Percentiles rank a stretch among this genome's conserved stretches.
These are phyloP conservation scores for Phytopythium helicoides DNA, from an alignment of 352 stramenopile genomes.

Conservation along the genomic window DNA sequence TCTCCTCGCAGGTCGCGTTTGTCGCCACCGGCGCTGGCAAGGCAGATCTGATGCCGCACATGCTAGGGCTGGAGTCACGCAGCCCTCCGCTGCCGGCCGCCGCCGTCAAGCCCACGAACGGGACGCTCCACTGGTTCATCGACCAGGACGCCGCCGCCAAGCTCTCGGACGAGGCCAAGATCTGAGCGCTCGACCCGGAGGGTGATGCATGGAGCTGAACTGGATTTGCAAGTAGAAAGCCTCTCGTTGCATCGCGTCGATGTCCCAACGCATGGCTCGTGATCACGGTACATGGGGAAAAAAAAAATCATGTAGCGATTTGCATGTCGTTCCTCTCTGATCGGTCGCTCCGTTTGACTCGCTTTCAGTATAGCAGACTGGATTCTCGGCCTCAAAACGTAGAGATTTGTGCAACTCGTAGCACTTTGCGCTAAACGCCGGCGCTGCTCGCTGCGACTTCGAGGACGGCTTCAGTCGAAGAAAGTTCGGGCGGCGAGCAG, in stretches of 20 bases:
- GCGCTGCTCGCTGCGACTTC: too few species aligned
- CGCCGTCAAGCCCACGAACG: constrained; percentile 64
- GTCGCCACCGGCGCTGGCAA: constrained; percentile 89
- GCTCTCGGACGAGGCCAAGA: constrained; percentile 37
- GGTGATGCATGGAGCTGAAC: too few species aligned
- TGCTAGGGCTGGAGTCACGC: constrained; percentile 65
- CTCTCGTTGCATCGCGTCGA: too few species aligned
- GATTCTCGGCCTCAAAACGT: background rate
- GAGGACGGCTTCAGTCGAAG: too few species aligned
- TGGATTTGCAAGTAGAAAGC: too few species aligned
- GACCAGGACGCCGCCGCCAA: constrained; percentile 73
- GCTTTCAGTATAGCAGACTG: background rate
- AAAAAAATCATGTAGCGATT: too few species aligned
- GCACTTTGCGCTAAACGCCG: background rate
- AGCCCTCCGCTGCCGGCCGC: constrained; percentile 64
- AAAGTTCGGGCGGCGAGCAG: background rate
- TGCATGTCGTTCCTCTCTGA: too few species aligned
- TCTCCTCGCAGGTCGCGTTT: constrained; percentile 77
- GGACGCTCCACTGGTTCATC: constrained; percentile 85
- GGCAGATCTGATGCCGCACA: constrained; percentile 82
- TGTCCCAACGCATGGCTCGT: too few species aligned
- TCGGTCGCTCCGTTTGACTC: background rate
- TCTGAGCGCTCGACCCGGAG: constrained; percentile 14
- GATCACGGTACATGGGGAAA: too few species aligned
- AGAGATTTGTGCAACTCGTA: background rate